phyloP scores from a whole-genome alignment of 257 asterid genomes.

The Scutellaria baicalensis region DNA sequence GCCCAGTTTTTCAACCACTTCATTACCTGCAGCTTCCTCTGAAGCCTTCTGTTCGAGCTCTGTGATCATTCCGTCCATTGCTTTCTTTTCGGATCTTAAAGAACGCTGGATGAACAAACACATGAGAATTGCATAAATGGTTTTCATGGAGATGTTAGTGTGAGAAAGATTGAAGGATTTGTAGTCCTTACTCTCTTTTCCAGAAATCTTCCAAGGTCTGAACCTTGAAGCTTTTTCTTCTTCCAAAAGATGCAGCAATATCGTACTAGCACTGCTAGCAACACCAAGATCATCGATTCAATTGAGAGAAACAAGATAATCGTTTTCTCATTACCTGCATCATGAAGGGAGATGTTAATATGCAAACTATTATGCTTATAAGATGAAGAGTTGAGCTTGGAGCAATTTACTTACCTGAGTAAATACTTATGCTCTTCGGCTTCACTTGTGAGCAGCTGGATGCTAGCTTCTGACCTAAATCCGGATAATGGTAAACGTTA shows the following conservation, averaged over 20 bases:
- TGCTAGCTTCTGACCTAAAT: constrained; percentile 67
- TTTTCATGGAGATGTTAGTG: neutral
- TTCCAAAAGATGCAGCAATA: constrained; percentile 73
- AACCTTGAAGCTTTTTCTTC: constrained; percentile 73
- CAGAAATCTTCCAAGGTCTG: constrained; percentile 64
- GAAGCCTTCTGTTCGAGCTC: constrained; percentile 56
- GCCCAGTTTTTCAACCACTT: constrained; percentile 45
- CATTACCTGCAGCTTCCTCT: constrained; percentile 42
- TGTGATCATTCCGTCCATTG: constrained; percentile 58
- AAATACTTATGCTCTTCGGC: constrained; percentile 33
- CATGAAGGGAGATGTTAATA: neutral
- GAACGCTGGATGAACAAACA: constrained; percentile 46
- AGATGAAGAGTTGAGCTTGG: neutral
- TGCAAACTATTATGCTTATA: neutral
- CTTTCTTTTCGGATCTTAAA: constrained; percentile 61
- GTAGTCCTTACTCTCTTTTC: constrained; percentile 81
- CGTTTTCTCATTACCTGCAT: constrained; percentile 61
- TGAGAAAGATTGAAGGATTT: neutral
- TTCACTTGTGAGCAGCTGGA: constrained; percentile 64
- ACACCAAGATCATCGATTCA: constrained; percentile 55
- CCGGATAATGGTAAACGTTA: neutral
- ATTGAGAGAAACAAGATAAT: constrained; percentile 50
- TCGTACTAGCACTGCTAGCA: constrained; percentile 47
- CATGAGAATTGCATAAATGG: neutral
- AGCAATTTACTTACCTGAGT: constrained; percentile 58